Percentiles rank a stretch among this genome's conserved stretches.
These are phyloP conservation scores for Apostasia ramifera DNA, from an alignment of 106 monocot species.

Conservation along the genomic window DNA sequence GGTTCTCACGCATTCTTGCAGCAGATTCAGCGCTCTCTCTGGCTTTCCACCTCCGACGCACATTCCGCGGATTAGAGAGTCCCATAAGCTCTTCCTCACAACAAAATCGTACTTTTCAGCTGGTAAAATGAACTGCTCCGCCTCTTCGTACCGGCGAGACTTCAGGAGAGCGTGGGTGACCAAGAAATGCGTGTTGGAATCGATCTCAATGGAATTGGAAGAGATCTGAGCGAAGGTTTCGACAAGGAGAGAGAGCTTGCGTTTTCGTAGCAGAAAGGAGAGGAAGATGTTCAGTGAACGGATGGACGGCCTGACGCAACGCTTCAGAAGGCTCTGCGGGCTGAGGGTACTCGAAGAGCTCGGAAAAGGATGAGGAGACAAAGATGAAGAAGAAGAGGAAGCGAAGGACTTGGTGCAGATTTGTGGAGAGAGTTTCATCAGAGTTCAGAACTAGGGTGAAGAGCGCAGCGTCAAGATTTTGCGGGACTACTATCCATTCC, in stretches of 20 bases:
- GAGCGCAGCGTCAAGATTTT: too few species aligned
- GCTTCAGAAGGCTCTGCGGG: slow-evolving; percentile 40
- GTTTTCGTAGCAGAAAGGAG: slow-evolving; percentile 31
- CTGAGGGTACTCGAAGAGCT: not conserved
- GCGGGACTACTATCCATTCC: too few species aligned
- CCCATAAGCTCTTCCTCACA: slow-evolving; percentile 23
- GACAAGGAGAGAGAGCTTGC: slow-evolving; percentile 33
- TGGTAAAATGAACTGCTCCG: slow-evolving; percentile 25
- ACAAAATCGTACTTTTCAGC: slow-evolving; percentile 16
- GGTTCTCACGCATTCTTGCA: slow-evolving; percentile 35
- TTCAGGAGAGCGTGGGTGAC: slow-evolving; percentile 40
- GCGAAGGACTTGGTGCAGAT: not conserved
- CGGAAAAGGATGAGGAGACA: not conserved
- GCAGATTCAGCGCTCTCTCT: slow-evolving; percentile 32
- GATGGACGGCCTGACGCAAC: slow-evolving; percentile 29
- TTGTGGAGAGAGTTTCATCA: too few species aligned
- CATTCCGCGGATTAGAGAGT: slow-evolving; percentile 35
- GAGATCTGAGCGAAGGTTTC: slow-evolving; percentile 48
- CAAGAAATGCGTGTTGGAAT: slow-evolving; percentile 27
- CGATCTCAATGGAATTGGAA: slow-evolving; percentile 21
- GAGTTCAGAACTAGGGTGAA: too few species aligned
- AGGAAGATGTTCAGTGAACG: slow-evolving; percentile 44
- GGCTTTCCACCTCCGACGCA: slow-evolving; percentile 43
- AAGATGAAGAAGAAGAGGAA: slow-evolving; percentile 3
- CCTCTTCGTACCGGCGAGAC: slow-evolving; percentile 27